Base-by-base conservation (phyloP, 306 rosid species). In the Mimosa pudica region DNA sequence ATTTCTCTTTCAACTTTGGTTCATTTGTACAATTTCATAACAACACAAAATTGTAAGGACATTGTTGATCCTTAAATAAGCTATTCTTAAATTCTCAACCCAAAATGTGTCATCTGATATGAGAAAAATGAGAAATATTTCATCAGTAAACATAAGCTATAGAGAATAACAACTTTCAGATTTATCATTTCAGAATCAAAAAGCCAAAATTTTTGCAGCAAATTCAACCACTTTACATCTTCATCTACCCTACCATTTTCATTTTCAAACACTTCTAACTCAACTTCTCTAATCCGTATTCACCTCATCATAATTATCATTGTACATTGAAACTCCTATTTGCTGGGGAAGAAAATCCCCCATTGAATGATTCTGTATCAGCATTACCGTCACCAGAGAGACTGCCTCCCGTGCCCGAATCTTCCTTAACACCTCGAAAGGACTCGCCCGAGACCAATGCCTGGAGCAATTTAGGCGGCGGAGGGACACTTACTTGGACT, bases 391-490 rank as follows among this genome's bases (percentile, higher is more conserved):
- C 79, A 36, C 81, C 89, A 4, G 88, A 85, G 68, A 88, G 79
- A 71, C 86, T 81, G 0, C 84, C 72, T 13, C 80, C 82, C 0
- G 88, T 62, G 32, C 87, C 71, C 2, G 92, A 92, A 83, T 86
- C 87, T 2, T 41, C 84, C 76, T 77, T 90, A 10, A 90, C 86
- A 11, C 93, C 93, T 4, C 64, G 82, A 85, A 88, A 92, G 35
- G 98, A 89, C 76, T 90, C 94, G 10, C 92, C 98, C 0, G 93
- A 79, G 73, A 93, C 95, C 81, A 93, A 82, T 0, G 98, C 95
- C 79, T 90, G 98, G 20, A 93, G 86, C 84, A 93, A 81, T 75
- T 87, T 91, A 4, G 98, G 98, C 0, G 86, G 85, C 0, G 90
- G 97, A 82, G 98, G 98, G 77, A 87, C 85, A 36, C 71, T 54